Base-by-base conservation (phyloP, 306 rosid species). In the Luffa aegyptiaca region DNA sequence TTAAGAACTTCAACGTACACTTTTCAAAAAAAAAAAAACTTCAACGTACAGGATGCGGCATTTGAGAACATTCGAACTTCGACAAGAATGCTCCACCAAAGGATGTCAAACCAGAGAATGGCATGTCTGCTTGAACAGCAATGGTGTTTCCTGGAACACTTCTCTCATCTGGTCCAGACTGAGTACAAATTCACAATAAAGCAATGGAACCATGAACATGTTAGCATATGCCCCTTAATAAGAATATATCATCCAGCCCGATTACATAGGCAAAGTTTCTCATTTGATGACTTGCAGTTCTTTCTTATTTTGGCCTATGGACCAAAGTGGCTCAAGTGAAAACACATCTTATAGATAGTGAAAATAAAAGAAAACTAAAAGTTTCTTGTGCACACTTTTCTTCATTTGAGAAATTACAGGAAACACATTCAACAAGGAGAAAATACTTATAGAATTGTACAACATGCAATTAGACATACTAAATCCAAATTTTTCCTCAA, bases 121-220 rank as follows among this genome's bases (percentile, higher is more conserved):
- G 99, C 99, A 93, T 90, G 37, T 93, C 96, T 45, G 99, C 99
- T 76, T 93, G 89, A 86, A 95, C 99, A 49, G 92, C 99, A 6
- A 93, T 82, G 8, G 98, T 95, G 86, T 95, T 93, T 71, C 99
- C 98, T 18, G 98, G 99, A 84, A 93, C 82, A 83, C 96, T 95
- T 83, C 99, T 91, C 87, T 93, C 98, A 81, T 95, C 99, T 8
- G 97, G 91, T 80, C 99, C 99, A 72, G 96, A 90, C 99, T 95
- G 80, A 26, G 26, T 64, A 75, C 35, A 84, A 62, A 80, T 80
- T 65, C 41, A 78, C 31, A 80, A 33, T 64, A 39, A 78, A 78
- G 10, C 39, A 45, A 76, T 79, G 69, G 51, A 46, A 65, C 41
- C 64, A 26, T 39, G 11, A 78, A 68, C 41, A 44, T 21, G 42